These are phyloP conservation scores for Ananas comosus DNA, from an alignment of 176 grass and related monocot genomes.

Conservation along the genomic window DNA sequence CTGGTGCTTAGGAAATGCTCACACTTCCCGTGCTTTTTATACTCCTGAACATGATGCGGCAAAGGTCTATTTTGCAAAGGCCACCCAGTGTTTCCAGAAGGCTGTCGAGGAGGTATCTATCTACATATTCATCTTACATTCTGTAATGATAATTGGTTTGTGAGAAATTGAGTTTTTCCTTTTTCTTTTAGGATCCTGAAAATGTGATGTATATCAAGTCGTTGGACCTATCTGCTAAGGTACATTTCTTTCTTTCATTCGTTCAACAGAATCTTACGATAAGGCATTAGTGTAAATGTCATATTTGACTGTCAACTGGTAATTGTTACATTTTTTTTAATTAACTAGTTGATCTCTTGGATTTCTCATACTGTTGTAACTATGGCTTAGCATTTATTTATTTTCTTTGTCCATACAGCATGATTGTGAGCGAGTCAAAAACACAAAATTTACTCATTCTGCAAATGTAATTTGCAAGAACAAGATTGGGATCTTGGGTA, in stretches of 20 bases:
- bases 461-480: too few relatives aligned
- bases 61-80: constrained; percentile 35
- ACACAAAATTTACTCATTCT: too few relatives aligned
- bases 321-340: too few relatives aligned
- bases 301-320: too few relatives aligned
- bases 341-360: too few relatives aligned
- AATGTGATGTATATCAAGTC: constrained; percentile 40
- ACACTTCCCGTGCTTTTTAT: constrained; percentile 30
- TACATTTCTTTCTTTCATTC: constrained; percentile 10
- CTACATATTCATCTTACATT: neutral
- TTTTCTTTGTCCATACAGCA: too few relatives aligned
- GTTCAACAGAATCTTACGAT: neutral
- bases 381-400: too few relatives aligned
- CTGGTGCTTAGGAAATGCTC: constrained; percentile 43
- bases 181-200: constrained; percentile 39
- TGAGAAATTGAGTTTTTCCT: constrained; percentile 2
- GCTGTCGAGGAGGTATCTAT: constrained; percentile 30
- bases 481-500: too few relatives aligned
- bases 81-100: constrained; percentile 32
- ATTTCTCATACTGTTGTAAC: too few relatives aligned
- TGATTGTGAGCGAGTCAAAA: too few relatives aligned
- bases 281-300: neutral
- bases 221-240: constrained; percentile 31
- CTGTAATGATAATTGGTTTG: too few relatives aligned
- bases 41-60: constrained; percentile 20